Evolutionary conservation across 2,329 filamentous ascomycete species (phyloP), one percentile per base, ranked within the genome.

Genomic region (Aspergillus ochraceoroseus): DNA sequence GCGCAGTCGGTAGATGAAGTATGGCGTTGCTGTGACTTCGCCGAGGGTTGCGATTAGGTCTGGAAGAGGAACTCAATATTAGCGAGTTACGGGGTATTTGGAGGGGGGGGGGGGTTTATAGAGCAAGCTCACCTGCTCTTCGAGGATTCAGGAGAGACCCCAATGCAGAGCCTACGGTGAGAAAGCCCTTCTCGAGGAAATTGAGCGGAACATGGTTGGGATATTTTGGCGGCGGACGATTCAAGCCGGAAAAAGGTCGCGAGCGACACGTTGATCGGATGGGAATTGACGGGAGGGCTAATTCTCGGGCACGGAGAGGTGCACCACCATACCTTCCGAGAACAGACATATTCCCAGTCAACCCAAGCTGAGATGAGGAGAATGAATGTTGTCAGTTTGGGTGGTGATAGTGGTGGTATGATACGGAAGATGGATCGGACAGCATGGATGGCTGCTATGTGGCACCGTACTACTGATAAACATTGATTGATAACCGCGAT

Each of bases 41-140:
- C 89, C 90, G n/a, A 94, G 79, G 22, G 87, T 79, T 22, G 92
- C 92, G 55, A 98, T 94, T 52, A 98, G 80, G 70, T 98, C 92
- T 87, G 56, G 12, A 12, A 29, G 11, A 12, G 13, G 19, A 19
- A 5, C 6, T 14, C 27, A 15, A 9, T 7, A n/a, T 9, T 33
- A 15, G 3, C 6, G 19, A 18, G 6, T 22, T 17, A 11, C 12
- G 1, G 8, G 12, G 6, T 6, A 30, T 30, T 38, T n/a, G n/a
- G n/a, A n/a, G n/a, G n/a, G n/a, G n/a, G n/a, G n/a, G n/a, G n/a
- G n/a, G n/a, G n/a, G n/a, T n/a, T n/a, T n/a, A n/a, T n/a, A n/a
- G n/a, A n/a, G 8, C 13, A 17, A 3, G 14, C 35, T 9, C 71
- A 83, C 85, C 85, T 63, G 80, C 87, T 55, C 92, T 79, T 58